A percentile compares a stretch with the other conserved stretches of the same genome.
Conservation (phyloP, 345 rosid species). For the Anastatica hierochuntica region DNA sequence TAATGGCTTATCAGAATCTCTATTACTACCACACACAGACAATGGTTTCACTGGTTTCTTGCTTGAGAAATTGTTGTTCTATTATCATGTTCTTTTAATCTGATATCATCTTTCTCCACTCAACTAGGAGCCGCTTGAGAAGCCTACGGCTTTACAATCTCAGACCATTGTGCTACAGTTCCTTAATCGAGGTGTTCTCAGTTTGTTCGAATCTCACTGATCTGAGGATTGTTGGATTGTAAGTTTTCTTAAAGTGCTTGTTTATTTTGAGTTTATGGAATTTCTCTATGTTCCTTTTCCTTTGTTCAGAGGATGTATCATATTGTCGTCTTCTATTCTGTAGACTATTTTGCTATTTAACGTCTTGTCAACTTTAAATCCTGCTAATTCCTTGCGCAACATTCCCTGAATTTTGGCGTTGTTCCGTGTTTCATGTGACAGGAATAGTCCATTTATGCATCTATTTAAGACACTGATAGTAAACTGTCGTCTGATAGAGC, state of each 20-base stretch:
- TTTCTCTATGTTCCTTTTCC: too few relatives aligned
- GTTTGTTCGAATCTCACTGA: conserved; percentile 57
- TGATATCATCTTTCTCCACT: conserved; percentile 3
- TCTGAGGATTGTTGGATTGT: conserved; percentile 79
- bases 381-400: too few relatives aligned
- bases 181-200: conserved; percentile 29
- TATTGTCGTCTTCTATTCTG: background rate
- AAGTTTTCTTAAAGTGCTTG: conserved; percentile 33
- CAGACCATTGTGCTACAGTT: background rate
- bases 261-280: background rate
- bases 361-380: background rate
- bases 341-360: too few relatives aligned
- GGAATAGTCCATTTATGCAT: conserved; percentile 54
- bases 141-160: conserved; percentile 64
- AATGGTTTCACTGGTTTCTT: background rate
- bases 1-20: background rate
- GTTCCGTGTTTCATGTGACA: conserved; percentile 18
- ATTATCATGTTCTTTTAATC: background rate
- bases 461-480: conserved; percentile 48
- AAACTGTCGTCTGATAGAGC: conserved; percentile 57
- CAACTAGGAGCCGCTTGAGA: conserved; percentile 44
- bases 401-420: background rate
- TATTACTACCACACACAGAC: background rate
- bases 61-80: background rate
- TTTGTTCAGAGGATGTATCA: too few relatives aligned